Evolutionary conservation across 2,329 filamentous ascomycete genomes (phyloP).

Genomic region (Botryotinia globosa): DNA sequence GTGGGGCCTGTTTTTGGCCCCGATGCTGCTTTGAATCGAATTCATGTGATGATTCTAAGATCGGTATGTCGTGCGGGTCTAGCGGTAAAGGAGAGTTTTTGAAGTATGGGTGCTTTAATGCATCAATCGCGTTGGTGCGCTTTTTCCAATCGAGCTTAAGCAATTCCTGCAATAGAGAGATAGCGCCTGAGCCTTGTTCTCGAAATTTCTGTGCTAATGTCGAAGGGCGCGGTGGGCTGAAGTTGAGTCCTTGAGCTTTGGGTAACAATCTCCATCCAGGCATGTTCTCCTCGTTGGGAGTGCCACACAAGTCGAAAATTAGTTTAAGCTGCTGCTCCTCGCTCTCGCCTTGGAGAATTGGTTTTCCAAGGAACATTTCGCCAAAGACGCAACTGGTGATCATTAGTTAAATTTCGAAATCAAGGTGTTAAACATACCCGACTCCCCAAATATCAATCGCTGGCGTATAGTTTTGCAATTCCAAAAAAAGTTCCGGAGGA

Average conservation of each 20-base stretch:
- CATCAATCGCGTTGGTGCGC: constrained; percentile 90
- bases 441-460: constrained; percentile 99
- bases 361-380: constrained; percentile 93
- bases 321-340: constrained; percentile 87
- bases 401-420: constrained; percentile 29
- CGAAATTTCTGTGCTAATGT: constrained; percentile 73
- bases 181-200: constrained; percentile 67
- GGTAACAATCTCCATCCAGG: constrained; percentile 83
- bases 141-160: constrained; percentile 85
- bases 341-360: constrained; percentile 85
- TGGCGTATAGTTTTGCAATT: constrained; percentile 88
- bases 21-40: constrained; percentile 90
- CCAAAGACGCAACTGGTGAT: constrained; percentile 82
- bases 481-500: constrained; percentile 86
- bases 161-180: constrained; percentile 78
- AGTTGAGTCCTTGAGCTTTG: constrained; percentile 69
- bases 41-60: constrained; percentile 93
- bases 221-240: constrained; percentile 56
- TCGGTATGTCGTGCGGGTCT: constrained; percentile 80
- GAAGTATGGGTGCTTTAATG: constrained; percentile 90
- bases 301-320: constrained; percentile 90
- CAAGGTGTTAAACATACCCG: constrained; percentile 58
- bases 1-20: constrained; percentile 77
- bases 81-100: constrained; percentile 74
- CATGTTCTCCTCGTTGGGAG: constrained; percentile 88